Conservation (phyloP, 2,329 filamentous ascomycete species). For the Grosmannia huntii region DNA sequence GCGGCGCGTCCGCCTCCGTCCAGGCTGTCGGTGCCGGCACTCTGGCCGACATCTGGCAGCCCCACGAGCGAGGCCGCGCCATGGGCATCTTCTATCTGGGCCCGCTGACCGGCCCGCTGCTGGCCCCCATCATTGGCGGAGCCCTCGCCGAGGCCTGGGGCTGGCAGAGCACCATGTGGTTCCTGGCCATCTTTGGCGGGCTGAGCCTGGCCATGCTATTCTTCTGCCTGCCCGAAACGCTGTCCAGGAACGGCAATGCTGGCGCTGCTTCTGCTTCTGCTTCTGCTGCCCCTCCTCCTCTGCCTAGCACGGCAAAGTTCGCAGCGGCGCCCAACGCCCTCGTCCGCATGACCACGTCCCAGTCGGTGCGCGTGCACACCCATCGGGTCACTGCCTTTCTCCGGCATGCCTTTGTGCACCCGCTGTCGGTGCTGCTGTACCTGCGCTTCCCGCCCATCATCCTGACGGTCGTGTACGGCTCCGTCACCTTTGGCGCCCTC, state of each 20-base stretch:
- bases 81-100: conserved; percentile 78
- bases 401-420: conserved; percentile 56
- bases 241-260: conserved; percentile 21
- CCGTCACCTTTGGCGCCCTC: conserved; percentile 61
- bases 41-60: conserved; percentile 70
- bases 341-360: conserved; percentile 40
- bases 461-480: conserved; percentile 60
- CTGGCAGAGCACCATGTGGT: conserved; percentile 72
- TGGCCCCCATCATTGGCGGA: conserved; percentile 68
- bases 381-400: conserved; percentile 38
- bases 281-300: not conserved
- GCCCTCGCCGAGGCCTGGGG: conserved; percentile 53
- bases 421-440: conserved; percentile 56
- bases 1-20: conserved; percentile 67
- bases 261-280: not conserved
- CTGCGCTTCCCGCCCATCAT: conserved; percentile 63
- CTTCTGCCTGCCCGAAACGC: conserved; percentile 53
- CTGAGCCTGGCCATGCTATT: conserved; percentile 41
- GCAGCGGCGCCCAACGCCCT: conserved; percentile 13
- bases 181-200: conserved; percentile 57
- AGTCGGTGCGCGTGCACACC: conserved; percentile 46
- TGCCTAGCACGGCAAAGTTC: not conserved
- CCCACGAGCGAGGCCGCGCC: conserved; percentile 58
- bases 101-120: conserved; percentile 59
- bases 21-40: conserved; percentile 76